Percentiles rank a stretch among this genome's conserved stretches.
Conservation (phyloP, 1,139 yeast genomes). For the Petasospora rhodanensis region DNA sequence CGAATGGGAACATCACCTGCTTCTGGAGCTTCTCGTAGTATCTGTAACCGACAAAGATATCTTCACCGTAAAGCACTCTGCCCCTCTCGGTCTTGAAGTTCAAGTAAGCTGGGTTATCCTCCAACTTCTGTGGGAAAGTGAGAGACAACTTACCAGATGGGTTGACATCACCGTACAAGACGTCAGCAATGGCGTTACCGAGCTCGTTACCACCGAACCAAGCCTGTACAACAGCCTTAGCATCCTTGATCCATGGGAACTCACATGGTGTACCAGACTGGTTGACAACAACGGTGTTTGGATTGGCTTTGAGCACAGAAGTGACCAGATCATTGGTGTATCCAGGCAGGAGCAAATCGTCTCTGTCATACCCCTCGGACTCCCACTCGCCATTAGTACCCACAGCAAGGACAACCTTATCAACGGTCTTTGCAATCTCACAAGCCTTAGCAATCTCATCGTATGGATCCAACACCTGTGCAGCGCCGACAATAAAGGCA, state of each 20-base stretch:
- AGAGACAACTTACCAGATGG: slow-evolving; percentile 63
- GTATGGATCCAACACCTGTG: slow-evolving; percentile 29
- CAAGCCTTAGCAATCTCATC: slow-evolving; percentile 38
- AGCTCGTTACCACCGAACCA: slow-evolving; percentile 46
- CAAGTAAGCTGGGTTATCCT: slow-evolving; percentile 50
- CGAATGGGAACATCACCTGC: slow-evolving; percentile 53
- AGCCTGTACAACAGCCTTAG: slow-evolving; percentile 47
- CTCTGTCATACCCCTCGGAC: slow-evolving; percentile 36
- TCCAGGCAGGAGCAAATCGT: slow-evolving; percentile 39
- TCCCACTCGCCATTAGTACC: slow-evolving; percentile 50
- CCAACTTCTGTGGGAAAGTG: slow-evolving; percentile 45
- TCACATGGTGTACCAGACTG: slow-evolving; percentile 63
- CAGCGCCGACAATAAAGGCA: slow-evolving; percentile 32
- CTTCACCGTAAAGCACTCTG: slow-evolving; percentile 44
- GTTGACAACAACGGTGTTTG: slow-evolving; percentile 49
- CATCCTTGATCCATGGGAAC: slow-evolving; percentile 50
- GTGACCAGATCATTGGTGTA: slow-evolving; percentile 42
- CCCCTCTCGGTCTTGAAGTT: slow-evolving; percentile 43
- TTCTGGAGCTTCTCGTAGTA: slow-evolving; percentile 48
- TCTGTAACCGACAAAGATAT: slow-evolving; percentile 57
- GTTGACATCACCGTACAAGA: slow-evolving; percentile 57
- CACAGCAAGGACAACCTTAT: slow-evolving; percentile 42
- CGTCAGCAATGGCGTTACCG: slow-evolving; percentile 52
- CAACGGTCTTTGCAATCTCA: slow-evolving; percentile 39
- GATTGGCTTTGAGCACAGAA: slow-evolving; percentile 44